Conservation (phyloP, 2,329 filamentous ascomycete species). For the Dissoconium aciculare region DNA sequence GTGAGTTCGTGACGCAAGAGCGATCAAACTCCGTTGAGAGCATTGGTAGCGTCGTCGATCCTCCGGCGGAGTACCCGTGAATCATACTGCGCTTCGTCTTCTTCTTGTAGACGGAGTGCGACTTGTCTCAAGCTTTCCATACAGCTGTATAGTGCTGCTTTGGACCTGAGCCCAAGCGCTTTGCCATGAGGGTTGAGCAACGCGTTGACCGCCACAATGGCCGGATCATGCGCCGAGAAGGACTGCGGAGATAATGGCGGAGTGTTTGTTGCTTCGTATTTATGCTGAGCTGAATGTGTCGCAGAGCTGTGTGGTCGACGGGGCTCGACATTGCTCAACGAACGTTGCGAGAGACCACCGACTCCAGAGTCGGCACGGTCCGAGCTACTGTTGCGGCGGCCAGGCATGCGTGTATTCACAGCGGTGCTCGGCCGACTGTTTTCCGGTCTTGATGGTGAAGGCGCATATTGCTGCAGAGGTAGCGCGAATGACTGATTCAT, state of each 20-base stretch:
- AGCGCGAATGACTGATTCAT: constrained; percentile 1
- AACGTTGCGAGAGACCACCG: constrained; percentile 17
- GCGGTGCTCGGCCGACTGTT: not conserved
- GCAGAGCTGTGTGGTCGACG: constrained; percentile 20
- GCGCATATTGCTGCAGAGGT: constrained; percentile 7
- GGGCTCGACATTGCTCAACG: constrained; percentile 7
- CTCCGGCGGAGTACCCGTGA: constrained; percentile 51
- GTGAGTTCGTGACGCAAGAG: too few relatives aligned
- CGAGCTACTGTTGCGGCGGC: constrained; percentile 10
- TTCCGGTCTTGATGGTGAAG: constrained; percentile 1
- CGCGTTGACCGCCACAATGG: constrained; percentile 24
- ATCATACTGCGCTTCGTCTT: constrained; percentile 37
- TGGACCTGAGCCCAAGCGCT: constrained; percentile 38
- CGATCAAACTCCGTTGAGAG: constrained; percentile 53
- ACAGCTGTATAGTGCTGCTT: constrained; percentile 35
- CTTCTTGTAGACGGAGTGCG: constrained; percentile 35
- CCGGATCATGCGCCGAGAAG: constrained; percentile 23
- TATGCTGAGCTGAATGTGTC: constrained; percentile 4
- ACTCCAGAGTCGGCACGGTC: constrained; percentile 22
- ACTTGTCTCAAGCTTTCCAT: constrained; percentile 42
- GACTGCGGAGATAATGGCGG: constrained; percentile 10
- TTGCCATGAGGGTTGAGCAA: constrained; percentile 26
- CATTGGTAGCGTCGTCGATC: constrained; percentile 57
- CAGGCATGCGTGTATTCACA: not conserved
- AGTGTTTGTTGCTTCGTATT: constrained; percentile 6